Evolutionary conservation across 345 rosid species (phyloP), one percentile per base, ranked within the genome.

Genomic region (Aethionema arabicum): DNA sequence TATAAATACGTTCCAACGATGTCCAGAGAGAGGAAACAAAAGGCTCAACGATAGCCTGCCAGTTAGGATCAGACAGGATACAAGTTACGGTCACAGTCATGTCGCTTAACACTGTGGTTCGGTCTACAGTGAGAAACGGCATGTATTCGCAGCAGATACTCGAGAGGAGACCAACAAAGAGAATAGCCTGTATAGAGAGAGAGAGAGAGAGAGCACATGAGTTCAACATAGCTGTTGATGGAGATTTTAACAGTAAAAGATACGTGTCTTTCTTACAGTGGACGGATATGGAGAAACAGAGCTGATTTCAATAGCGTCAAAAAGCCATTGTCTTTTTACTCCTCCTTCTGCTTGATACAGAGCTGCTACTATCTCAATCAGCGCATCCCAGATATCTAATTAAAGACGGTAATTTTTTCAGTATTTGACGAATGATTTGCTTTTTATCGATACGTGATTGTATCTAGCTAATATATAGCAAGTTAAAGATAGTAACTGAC

Each of bases 111-210:
- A 86, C 82, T 0, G 79, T 79, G 11, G 64, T 40, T 21, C 33
- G 73, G 65, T 92, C 95, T 58, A 82, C 58, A 63, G 81, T 80
- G 59, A 92, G 77, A 66, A 88, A 77, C 31, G 96, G 91, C 98
- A 86, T 89, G 66, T 86, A 92, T 71, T 82, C 85, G 76, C 91
- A 83, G 78, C 91, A 82, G 74, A 88, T 83, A 45, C 95, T 83
- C 8, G 86, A 82, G 46, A 92, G 78, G 12, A 92, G 85, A 61
- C 93, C 95, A 0, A 89, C 16, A 35, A 88, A 86, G 53, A 67
- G 66, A 41, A 92, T 67, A 32, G 89, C 83, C 98, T 91, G 86
- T 12, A 61, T 13, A 50, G 48, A 37, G 58, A 77, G 3, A 7
- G 7, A 85, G 11, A 61, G 16, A 50, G 48, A 37, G 58, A 77